Evolutionary conservation across 495 filamentous ascomycete species (phyloP).

Genomic region (Aspergillus hancockii): DNA sequence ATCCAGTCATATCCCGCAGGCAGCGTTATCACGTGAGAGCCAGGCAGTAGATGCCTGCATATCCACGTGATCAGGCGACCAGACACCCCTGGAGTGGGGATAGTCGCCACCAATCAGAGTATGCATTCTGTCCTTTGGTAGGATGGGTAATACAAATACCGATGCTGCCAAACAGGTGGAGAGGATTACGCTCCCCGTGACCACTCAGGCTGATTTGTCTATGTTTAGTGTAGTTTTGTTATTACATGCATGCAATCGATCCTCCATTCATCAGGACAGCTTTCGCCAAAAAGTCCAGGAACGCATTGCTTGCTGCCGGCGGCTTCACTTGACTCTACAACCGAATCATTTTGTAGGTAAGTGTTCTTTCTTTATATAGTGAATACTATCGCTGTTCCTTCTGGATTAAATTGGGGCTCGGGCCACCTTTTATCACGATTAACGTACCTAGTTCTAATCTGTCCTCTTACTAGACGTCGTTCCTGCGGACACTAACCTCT

Average conservation of each 20-base stretch:
- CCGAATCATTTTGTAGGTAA: constrained; percentile 7
- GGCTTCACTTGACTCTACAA: constrained; percentile 4
- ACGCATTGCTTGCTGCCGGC: constrained; percentile 7
- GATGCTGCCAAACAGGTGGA: constrained; percentile 3
- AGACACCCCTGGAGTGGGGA: constrained; percentile 13
- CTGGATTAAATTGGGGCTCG: neutral
- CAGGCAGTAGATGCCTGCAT: constrained; percentile 8
- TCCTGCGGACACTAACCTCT: constrained; percentile 5
- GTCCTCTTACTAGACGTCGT: constrained; percentile 2
- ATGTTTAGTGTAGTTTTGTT: neutral
- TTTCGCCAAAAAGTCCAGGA: constrained; percentile 21
- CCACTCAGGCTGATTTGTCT: neutral
- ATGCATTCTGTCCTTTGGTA: constrained; percentile 41
- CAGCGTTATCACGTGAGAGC: constrained; percentile 26
- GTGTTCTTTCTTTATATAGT: neutral
- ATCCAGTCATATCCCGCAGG: constrained; percentile 25
- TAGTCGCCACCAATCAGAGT: constrained; percentile 31
- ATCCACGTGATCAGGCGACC: constrained; percentile 16
- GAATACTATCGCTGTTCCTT: neutral
- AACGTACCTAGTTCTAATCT: constrained; percentile 7
- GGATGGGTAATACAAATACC: constrained; percentile 25
- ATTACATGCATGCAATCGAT: constrained; percentile 12
- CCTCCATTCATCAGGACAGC: constrained; percentile 29
- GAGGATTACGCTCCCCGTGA: constrained; percentile 13
- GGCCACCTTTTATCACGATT: neutral